Base-by-base conservation (phyloP, 208 protist genomes). In the Trypanosomatidae sp. region DNA sequence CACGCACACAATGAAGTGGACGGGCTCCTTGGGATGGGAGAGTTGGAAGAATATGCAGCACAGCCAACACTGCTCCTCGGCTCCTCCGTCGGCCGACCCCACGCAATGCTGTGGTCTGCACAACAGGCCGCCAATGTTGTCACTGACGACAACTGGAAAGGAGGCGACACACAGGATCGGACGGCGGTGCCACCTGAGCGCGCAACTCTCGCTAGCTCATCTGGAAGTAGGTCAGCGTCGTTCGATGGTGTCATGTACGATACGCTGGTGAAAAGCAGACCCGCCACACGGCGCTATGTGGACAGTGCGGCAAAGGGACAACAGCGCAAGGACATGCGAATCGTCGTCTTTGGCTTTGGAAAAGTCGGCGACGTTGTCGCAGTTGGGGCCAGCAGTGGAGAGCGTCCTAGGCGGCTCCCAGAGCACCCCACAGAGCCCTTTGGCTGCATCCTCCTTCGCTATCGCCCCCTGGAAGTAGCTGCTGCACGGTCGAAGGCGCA, bases 301-400 rank as follows among this genome's bases (percentile, higher is more conserved):
- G 10, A 1, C 5, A 3, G 39, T 17, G 5, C 60, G 39, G 60
- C 60, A 41, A 22, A 10, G 36, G 3, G 4, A 6, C 13, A 19
- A 65, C 2, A 22, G 41, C 25, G 39, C 60, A 25, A 22, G 36
- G 39, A n/a, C 39, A 22, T 13, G 64, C 0, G 28, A 47, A n/a
- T 15, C 43, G 43, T 15, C 44, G 12, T 25, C 9, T 7, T 39
- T 28, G 1, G 1, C 19, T 36, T 13, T 19, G 13, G 56, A 66
- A 19, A 44, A 22, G 13, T 49, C 58, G 36, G 50, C 74, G 5
- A 78, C 74, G n/a, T 52, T 78, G 13, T 78, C 74, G 1, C 67
- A 78, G 60, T 60, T 78, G 41, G 41, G 69, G 7, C 15, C 74
- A 3, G 74, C 44, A 22, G 60, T 78, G 22, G 74, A 78, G 28